A percentile compares a stretch with the other conserved stretches of the same genome.
Conservation (phyloP, 306 rosid genomes). For the Prunus kanzakura region DNA sequence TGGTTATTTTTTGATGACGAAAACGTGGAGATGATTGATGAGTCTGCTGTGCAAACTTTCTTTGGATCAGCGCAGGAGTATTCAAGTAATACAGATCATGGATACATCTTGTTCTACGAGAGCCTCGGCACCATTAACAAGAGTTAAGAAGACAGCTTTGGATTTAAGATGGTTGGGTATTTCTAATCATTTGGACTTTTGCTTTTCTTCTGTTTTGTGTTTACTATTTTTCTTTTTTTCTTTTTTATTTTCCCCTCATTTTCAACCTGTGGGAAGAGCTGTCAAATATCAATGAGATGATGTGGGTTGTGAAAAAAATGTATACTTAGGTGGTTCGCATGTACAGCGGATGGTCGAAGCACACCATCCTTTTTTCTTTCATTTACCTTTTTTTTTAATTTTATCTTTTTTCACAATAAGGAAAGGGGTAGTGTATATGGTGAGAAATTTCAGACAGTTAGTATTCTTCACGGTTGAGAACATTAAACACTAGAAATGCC, state of each 20-base stretch:
- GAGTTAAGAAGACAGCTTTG: slow-evolving; percentile 46
- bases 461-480: slow-evolving; percentile 40
- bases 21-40: slow-evolving; percentile 97
- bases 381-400: background rate
- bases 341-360: slow-evolving; percentile 78
- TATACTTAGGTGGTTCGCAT: slow-evolving; percentile 76
- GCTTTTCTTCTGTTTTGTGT: slow-evolving; percentile 41
- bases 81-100: slow-evolving; percentile 94
- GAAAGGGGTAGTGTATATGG: slow-evolving; percentile 57
- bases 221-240: slow-evolving; percentile 28
- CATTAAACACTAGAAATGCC: slow-evolving; percentile 45
- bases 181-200: slow-evolving; percentile 39
- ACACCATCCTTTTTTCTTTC: slow-evolving; percentile 29
- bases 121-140: slow-evolving; percentile 62
- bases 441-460: slow-evolving; percentile 38
- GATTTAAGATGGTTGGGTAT: slow-evolving; percentile 40
- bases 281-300: slow-evolving; percentile 52
- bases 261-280: slow-evolving; percentile 68
- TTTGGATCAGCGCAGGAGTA: slow-evolving; percentile 98
- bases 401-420: slow-evolving; percentile 44
- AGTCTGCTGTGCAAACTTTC: slow-evolving; percentile 98
- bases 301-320: slow-evolving; percentile 62
- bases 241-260: slow-evolving; percentile 9
- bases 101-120: slow-evolving; percentile 96
- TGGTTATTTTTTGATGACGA: slow-evolving; percentile 99